A percentile compares a stretch with the other conserved stretches of the same genome.
phyloP scores from a whole-genome alignment of 1,284 basidiomycete genomes.

The Apiotrichum montevideense region DNA sequence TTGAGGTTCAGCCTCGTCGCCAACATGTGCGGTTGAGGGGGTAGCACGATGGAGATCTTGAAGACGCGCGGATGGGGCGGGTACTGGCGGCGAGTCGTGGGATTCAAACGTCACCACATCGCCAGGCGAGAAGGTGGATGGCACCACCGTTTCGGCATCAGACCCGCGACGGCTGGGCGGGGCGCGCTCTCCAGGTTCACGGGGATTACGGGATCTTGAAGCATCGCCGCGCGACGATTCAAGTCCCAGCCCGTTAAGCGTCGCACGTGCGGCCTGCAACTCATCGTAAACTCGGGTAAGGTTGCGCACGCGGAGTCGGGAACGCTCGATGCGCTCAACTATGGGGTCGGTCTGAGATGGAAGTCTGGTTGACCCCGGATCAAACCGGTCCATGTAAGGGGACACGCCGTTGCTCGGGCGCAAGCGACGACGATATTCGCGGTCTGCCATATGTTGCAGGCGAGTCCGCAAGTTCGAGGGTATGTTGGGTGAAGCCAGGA shows the following conservation, averaged over 20 bases:
- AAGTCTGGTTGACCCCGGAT: too few species aligned
- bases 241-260: not conserved
- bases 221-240: too few species aligned
- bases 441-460: conserved; percentile 3
- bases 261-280: conserved; percentile 2
- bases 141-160: conserved; percentile 11
- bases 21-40: not conserved
- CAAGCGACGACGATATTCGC: conserved; percentile 1
- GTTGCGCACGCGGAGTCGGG: conserved; percentile 5
- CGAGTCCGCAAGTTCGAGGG: conserved; percentile 4
- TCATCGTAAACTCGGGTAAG: conserved; percentile 5
- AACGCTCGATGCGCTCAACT: conserved; percentile 4
- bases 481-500: conserved; percentile 2
- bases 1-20: not conserved
- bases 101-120: not conserved
- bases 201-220: not conserved
- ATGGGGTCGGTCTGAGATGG: not conserved
- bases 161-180: not conserved
- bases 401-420: too few species aligned
- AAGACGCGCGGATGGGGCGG: not conserved
- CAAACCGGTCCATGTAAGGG: too few species aligned
- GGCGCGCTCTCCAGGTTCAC: not conserved
- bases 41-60: not conserved
- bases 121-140: not conserved
- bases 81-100: not conserved